Conservation (phyloP, 805 yeast species). For the Yarrowia divulgata region DNA sequence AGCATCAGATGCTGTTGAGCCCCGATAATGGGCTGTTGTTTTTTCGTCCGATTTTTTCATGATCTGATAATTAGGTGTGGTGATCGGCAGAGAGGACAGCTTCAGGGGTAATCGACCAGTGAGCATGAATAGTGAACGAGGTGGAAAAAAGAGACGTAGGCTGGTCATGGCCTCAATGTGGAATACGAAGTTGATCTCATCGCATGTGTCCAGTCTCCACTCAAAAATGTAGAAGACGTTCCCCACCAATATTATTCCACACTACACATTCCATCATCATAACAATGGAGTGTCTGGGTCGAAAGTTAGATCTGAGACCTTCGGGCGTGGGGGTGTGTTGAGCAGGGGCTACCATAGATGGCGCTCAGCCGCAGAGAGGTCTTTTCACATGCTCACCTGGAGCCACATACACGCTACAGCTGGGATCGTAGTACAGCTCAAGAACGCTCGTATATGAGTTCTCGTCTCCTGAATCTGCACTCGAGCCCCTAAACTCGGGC, state of each 20-base stretch:
- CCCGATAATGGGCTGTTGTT: neutral
- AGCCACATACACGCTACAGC: too few species aligned
- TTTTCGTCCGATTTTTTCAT: neutral
- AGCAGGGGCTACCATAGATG: too few species aligned
- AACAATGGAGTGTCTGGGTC: neutral
- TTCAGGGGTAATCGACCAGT: neutral
- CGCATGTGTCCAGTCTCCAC: neutral
- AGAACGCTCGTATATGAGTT: too few species aligned
- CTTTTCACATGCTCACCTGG: too few species aligned
- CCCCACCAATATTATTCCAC: neutral
- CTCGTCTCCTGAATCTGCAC: neutral
- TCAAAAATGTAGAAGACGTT: neutral
- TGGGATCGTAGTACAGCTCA: too few species aligned
- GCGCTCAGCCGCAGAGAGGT: too few species aligned
- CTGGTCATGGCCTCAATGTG: too few species aligned
- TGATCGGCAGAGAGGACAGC: neutral
- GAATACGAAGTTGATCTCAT: too few species aligned
- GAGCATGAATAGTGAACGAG: too few species aligned
- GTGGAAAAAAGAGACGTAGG: too few species aligned
- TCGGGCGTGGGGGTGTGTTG: neutral
- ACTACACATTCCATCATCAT: neutral
- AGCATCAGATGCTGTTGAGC: neutral
- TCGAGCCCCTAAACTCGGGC: slow-evolving; percentile 6
- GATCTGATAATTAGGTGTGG: slow-evolving; percentile 13
- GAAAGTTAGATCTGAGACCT: slow-evolving; percentile 20